Conservation (phyloP, 129 eudicot genomes). For the Saussurea involucrata region DNA sequence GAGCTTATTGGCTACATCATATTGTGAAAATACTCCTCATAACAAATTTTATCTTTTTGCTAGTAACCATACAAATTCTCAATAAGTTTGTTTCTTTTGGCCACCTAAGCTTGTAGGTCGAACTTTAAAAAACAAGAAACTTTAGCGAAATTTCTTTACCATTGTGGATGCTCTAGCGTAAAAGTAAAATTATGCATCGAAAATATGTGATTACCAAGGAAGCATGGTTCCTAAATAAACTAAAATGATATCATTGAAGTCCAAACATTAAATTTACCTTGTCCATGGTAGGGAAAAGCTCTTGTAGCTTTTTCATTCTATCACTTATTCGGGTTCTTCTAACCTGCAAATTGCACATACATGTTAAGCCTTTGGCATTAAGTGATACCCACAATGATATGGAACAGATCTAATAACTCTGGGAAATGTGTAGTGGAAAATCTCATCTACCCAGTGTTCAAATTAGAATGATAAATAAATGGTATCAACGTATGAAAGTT, state of each 20-base stretch:
- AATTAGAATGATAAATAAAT: neutral
- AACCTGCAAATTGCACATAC: slow-evolving; percentile 38
- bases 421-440: too few species aligned
- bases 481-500: neutral
- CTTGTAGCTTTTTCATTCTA: slow-evolving; percentile 88
- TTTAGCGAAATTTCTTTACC: neutral
- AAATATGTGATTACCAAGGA: neutral
- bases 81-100: neutral
- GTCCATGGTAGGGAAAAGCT: slow-evolving; percentile 89
- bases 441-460: too few species aligned
- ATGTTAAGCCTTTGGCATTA: neutral
- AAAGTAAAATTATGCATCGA: neutral
- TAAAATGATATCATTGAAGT: neutral
- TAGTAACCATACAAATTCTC: neutral
- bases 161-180: neutral
- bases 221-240: neutral
- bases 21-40: neutral
- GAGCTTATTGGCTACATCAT: too few species aligned
- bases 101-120: neutral
- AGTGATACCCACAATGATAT: neutral
- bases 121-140: too few species aligned
- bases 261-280: slow-evolving; percentile 60
- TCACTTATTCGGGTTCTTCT: slow-evolving; percentile 84
- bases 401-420: too few species aligned
- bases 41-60: neutral